phyloP scores from a whole-genome alignment of 805 yeast species.

The Candida takata region DNA sequence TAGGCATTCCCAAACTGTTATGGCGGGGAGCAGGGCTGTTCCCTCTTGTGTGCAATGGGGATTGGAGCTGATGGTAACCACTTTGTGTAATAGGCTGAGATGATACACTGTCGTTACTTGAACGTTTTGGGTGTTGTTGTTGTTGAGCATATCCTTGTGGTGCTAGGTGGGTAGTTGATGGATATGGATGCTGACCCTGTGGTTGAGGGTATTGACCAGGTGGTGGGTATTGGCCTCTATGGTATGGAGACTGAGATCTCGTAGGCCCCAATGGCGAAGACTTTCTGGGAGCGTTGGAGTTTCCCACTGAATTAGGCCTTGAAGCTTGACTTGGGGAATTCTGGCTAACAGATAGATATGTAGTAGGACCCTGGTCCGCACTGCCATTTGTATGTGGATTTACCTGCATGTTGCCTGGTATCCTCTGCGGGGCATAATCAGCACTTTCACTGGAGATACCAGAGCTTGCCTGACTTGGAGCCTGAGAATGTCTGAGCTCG shows the following conservation, averaged over 20 bases:
- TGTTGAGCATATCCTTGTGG: constrained; percentile 1
- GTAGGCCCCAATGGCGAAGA: no score
- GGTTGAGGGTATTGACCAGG: constrained; percentile 1
- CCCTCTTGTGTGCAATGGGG: constrained; percentile 5
- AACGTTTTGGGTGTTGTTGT: constrained; percentile 1
- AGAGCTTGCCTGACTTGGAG: no score
- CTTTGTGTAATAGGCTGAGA: constrained; percentile 8
- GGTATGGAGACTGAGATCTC: no score
- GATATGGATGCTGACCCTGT: constrained; percentile 3
- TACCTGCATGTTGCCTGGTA: no score
- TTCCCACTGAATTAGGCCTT: not conserved
- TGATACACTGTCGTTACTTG: constrained; percentile 5
- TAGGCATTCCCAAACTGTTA: not conserved
- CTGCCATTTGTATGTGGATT: no score
- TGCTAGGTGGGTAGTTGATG: not conserved
- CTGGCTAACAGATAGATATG: no score
- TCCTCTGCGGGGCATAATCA: no score
- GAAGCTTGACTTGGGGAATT: no score
- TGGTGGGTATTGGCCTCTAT: not conserved
- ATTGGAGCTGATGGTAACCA: constrained; percentile 3
- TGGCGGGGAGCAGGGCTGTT: constrained; percentile 1
- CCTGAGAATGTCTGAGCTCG: no score
- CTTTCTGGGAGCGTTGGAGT: not conserved
- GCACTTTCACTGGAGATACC: no score
- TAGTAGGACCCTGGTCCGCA: no score